Conservation (phyloP, 805 yeast genomes). For the Kodamaea kaohsiungensis region DNA sequence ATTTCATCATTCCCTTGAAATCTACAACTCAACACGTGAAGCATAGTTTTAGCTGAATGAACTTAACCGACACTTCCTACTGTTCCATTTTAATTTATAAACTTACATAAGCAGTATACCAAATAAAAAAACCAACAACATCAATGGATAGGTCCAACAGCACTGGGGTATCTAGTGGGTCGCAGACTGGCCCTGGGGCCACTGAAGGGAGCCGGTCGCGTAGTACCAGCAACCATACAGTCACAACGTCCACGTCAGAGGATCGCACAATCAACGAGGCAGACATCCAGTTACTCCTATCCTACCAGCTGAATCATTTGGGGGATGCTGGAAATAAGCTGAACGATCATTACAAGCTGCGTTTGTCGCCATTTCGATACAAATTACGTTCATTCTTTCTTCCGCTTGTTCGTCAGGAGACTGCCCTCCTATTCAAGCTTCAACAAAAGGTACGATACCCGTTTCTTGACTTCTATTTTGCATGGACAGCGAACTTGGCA, state of each 20-base stretch:
- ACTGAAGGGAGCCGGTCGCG: slow-evolving; percentile 1
- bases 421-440: slow-evolving; percentile 53
- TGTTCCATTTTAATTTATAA: not conserved
- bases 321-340: slow-evolving; percentile 77
- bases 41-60: not conserved
- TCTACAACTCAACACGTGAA: not conserved
- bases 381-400: slow-evolving; percentile 52
- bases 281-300: slow-evolving; percentile 14
- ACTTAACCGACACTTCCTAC: not conserved
- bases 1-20: no score
- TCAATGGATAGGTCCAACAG: not conserved
- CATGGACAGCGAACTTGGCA: slow-evolving; percentile 86
- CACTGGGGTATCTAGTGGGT: not conserved
- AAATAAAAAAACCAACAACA: slow-evolving; percentile 3
- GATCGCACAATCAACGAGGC: slow-evolving; percentile 12
- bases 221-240: not conserved
- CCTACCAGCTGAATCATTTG: slow-evolving; percentile 13
- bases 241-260: slow-evolving; percentile 5
- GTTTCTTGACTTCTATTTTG: slow-evolving; percentile 69
- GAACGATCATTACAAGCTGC: slow-evolving; percentile 60
- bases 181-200: not conserved
- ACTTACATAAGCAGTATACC: not conserved
- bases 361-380: slow-evolving; percentile 58
- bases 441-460: slow-evolving; percentile 56
- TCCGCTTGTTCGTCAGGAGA: slow-evolving; percentile 64